Conservation (phyloP, 768 basidiomycete genomes). For the Lactarius trivialis region DNA sequence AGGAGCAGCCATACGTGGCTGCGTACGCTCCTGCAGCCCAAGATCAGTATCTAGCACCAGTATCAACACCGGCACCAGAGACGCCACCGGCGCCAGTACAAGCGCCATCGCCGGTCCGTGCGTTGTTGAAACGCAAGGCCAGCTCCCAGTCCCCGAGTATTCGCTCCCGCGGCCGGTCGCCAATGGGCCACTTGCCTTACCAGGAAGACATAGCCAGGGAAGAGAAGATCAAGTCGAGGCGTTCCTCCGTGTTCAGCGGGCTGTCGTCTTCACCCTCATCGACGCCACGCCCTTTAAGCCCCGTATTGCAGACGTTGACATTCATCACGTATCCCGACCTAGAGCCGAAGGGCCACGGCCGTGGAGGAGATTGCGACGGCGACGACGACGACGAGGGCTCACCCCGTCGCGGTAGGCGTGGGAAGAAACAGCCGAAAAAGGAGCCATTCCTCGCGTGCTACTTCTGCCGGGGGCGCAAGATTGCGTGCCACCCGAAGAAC, state of each 20-base stretch:
- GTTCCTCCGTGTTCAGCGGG: neutral
- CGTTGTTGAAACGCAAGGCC: neutral
- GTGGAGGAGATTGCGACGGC: constrained; percentile 6
- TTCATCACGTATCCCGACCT: constrained; percentile 18
- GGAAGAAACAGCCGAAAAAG: constrained; percentile 29
- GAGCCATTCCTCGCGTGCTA: constrained; percentile 35
- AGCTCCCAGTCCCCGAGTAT: neutral
- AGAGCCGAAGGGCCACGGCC: neutral
- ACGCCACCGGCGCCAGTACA: neutral
- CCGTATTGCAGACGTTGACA: constrained; percentile 9
- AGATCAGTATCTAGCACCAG: neutral
- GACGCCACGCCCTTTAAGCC: constrained; percentile 6
- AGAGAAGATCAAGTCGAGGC: neutral
- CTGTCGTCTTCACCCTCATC: constrained; percentile 2
- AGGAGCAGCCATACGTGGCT: neutral
- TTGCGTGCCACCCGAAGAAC: constrained; percentile 33
- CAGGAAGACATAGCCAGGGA: constrained; percentile 14
- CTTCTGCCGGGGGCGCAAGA: constrained; percentile 37
- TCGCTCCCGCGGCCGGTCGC: constrained; percentile 10
- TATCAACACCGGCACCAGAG: neutral
- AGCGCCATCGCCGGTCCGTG: neutral
- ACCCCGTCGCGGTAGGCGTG: constrained; percentile 27
- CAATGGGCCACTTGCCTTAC: constrained; percentile 22
- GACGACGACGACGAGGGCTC: constrained; percentile 18
- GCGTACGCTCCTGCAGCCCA: neutral